Conservation (phyloP, 495 filamentous ascomycete genomes). For the Podospora fimiseda region DNA sequence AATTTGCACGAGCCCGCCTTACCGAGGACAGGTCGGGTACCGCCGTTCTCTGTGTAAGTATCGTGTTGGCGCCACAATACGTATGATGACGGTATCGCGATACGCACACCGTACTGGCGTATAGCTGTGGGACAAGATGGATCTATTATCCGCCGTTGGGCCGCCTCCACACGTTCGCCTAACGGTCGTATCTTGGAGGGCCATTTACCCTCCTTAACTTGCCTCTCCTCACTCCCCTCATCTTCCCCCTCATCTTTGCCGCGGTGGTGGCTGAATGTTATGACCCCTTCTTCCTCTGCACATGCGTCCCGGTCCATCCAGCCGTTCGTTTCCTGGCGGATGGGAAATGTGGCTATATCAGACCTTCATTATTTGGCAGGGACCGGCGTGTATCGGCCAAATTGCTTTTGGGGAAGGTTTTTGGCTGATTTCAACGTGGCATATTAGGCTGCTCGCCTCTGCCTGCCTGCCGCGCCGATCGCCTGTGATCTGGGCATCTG, state of each 20-base stretch:
- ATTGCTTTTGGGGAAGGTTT: constrained; percentile 18
- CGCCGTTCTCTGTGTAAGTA: no score
- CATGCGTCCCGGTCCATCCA: constrained; percentile 2
- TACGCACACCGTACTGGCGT: neutral
- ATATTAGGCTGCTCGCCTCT: constrained; percentile 27
- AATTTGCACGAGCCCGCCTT: constrained; percentile 5
- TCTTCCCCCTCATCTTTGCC: neutral
- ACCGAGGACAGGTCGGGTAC: no score
- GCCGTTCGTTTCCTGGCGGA: constrained; percentile 15
- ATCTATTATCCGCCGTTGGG: constrained; percentile 19
- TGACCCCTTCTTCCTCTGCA: constrained; percentile 2
- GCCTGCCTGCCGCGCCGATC: constrained; percentile 17
- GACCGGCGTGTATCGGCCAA: constrained; percentile 18
- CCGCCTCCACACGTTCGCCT: constrained; percentile 20
- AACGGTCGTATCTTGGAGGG: constrained; percentile 15
- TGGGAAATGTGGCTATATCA: constrained; percentile 10
- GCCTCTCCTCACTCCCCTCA: constrained; percentile 2
- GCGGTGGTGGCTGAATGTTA: neutral
- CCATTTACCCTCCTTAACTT: constrained; percentile 25
- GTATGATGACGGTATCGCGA: constrained; percentile 2
- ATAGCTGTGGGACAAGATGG: constrained; percentile 1
- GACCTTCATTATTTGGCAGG: constrained; percentile 3
- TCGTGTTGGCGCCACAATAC: constrained; percentile 2
- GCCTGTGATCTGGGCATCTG: constrained; percentile 2
- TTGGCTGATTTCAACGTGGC: constrained; percentile 33